Base-by-base conservation (phyloP, 192 early-diverging fungal genomes). In the Rhizophlyctis rosea region DNA sequence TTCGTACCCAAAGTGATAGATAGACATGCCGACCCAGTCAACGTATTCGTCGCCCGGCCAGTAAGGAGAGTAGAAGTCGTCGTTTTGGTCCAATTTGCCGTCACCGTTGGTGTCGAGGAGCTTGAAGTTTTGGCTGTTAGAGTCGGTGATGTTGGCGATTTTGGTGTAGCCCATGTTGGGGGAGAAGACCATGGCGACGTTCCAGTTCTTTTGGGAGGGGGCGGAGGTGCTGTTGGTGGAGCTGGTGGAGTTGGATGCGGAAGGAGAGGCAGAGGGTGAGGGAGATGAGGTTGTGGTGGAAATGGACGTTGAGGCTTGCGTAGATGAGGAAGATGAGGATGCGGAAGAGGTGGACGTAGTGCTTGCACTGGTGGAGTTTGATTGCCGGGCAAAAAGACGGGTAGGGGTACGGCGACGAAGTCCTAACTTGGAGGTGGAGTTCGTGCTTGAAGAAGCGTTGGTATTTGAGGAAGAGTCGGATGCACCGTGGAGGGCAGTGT, bases 1-100 rank as follows among this genome's bases (percentile, higher is more conserved):
- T 21, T 28, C 34, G 11, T 44, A 35, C 18, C 77, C 68, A 35
- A 71, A 73, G 57, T 79, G 67, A 65, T 79, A 79, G 39, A 79
- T 55, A 0, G 73, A 76, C 7, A 77, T 31, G 4, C 75, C 79
- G 31, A 78, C 73, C 75, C 75, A 81, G 60, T 78, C 76, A 13
- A 81, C 79, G 14, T 61, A 75, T 0, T 77, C 71, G 47, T 78
- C 76, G 16, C 79, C 79, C 9, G 79, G 79, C 53, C 71, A 81
- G 63, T 59, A 81, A 1, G 79, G 79, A 1, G 70, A 57, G 68
- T 75, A 81, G 1, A 76, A 74, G 60, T 81, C 75, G 61, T 81
- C 79, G 21, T 63, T n/a, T n/a, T 33, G 23, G 59, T 76, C 70
- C 49, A 61, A 57, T 13, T 48, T 47, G 34, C 76, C 76, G 61